Evolutionary conservation across 2,329 filamentous ascomycete species (phyloP).

Genomic region (Eutypella sp.): DNA sequence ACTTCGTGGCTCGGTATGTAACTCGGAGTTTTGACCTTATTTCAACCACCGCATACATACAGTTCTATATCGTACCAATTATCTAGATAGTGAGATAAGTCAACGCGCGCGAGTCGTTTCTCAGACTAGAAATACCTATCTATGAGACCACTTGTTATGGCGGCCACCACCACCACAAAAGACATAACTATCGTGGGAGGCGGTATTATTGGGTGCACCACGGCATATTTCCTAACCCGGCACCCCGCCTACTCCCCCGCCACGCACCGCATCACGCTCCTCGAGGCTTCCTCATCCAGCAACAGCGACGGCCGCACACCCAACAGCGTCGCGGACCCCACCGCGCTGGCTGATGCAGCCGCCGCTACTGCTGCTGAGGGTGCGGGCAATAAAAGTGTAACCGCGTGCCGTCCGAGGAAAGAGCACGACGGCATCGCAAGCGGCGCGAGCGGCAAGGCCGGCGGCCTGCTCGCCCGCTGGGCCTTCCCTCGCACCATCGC

Average conservation of each 20-base stretch:
- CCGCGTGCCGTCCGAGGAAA: too few relatives aligned
- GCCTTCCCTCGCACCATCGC: slow-evolving; percentile 69
- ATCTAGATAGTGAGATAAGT: too few relatives aligned
- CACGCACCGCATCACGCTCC: slow-evolving; percentile 62
- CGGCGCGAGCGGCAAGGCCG: slow-evolving; percentile 73
- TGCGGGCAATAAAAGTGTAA: slow-evolving; percentile 7
- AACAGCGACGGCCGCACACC: slow-evolving; percentile 28
- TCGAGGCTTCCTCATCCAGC: slow-evolving; percentile 58
- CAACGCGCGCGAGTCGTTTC: neutral
- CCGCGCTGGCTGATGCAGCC: slow-evolving; percentile 23
- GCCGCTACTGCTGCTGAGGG: slow-evolving; percentile 9
- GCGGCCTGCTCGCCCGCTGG: slow-evolving; percentile 68
- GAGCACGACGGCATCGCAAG: slow-evolving; percentile 56
- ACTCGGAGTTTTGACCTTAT: too few relatives aligned
- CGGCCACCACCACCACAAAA: slow-evolving; percentile 6
- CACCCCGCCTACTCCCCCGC: slow-evolving; percentile 62
- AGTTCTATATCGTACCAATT: too few relatives aligned
- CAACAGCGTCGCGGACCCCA: slow-evolving; percentile 27
- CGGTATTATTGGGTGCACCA: slow-evolving; percentile 71
- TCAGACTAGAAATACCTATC: too few relatives aligned
- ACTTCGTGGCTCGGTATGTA: too few relatives aligned
- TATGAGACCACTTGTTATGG: neutral
- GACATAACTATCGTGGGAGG: slow-evolving; percentile 49
- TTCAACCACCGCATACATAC: too few relatives aligned
- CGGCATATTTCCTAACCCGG: slow-evolving; percentile 68